Evolutionary conservation across 371 early-diverging fungal genomes (phyloP), one percentile per base, ranked within the genome.

Genomic region (Rhizopus sp.): DNA sequence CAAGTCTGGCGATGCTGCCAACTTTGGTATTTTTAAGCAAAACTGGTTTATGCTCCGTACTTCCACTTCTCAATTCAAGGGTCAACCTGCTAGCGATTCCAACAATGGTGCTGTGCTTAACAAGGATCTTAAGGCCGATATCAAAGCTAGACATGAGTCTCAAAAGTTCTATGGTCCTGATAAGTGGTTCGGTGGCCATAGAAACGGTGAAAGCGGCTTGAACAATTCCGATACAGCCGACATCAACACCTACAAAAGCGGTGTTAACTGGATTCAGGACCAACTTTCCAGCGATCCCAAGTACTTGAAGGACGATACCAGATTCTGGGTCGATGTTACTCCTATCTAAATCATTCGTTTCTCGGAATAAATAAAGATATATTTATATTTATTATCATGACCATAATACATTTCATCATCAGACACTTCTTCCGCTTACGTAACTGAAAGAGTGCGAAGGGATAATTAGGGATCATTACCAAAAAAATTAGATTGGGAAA

Each of bases 1-100:
- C 9, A 54, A 54, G 45, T 16, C 45, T 12, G 45, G 17, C 12
- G 55, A 54, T 12, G 33, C 55, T 54, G 35, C 55, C 23, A 54
- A 54, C 34, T 54, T 54, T 45, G 55, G 55, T 44, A 54, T 54
- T 10, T 54, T 54, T 12, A 54, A 54, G 17, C 55, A 54, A 45
- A 45, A 45, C 34, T 54, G 44, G 44, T 54, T 54, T 12, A 54
- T 54, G 34, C 44, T 54, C 8, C 45, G 55, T 45, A 45, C 55
- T 1, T 54, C 55, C 17, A 45, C 45, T 16, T 4, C 46, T 17
- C 45, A 54, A 54, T 45, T 54, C 23, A 54, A 44, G 7, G 16
- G 7, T 1, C 44, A 54, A 4, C 23, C 10, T 15, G 16, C 53
- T 16, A 16, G 23, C 9, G 13, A 34, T 9, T 45, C 13, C 10